Base-by-base conservation (phyloP, 495 filamentous ascomycete species). In the Viridothelium virens region DNA sequence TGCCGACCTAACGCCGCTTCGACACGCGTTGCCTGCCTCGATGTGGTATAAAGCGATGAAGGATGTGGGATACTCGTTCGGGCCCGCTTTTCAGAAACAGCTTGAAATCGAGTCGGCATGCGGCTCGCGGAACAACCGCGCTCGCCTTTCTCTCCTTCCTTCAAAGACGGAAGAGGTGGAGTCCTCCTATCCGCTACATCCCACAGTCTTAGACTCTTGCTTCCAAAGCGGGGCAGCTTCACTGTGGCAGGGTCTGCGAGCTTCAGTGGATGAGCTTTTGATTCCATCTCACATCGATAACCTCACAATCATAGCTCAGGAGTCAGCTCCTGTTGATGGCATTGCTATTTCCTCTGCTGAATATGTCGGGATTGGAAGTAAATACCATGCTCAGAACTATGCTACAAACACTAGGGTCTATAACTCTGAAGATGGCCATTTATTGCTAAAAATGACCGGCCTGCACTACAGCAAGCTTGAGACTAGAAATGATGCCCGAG, bases 31-130 rank as follows among this genome's bases (percentile, higher is more conserved):
- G 14, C 46, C 65, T 1, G 68, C 47, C 9, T 18, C 3, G 2
- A 1, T 69, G 4, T 73, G 70, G 70, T 72, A 73, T 39, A 73
- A 73, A 67, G 70, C 70, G 4, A 48, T 66, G 70, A 36, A 16
- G n/a, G 68, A 71, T 7, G 64, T 63, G n/a, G 71, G 71, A 0
- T 69, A 67, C 25, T 46, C 48, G n/a, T 74, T 74, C 38, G 72
- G 70, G 3, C 66, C 69, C 5, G 31, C 34, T 3, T 74, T 72
- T 38, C 65, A 72, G 48, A 65, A 63, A 53, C 37, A 63, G 31
- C 14, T 66, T 1, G 37, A 59, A 9, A 37, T 70, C 25, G 63
- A 73, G 41, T 67, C 63, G 14, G 50, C 37, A 12, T 16, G 64
- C n/a, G 64, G 67, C 14, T 12, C 16, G 46, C 61, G 67, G 14